A percentile compares a stretch with the other conserved stretches of the same genome.
These are phyloP conservation scores for Botrytis aclada DNA, from an alignment of 2,329 filamentous ascomycete species.

Conservation along the genomic window DNA sequence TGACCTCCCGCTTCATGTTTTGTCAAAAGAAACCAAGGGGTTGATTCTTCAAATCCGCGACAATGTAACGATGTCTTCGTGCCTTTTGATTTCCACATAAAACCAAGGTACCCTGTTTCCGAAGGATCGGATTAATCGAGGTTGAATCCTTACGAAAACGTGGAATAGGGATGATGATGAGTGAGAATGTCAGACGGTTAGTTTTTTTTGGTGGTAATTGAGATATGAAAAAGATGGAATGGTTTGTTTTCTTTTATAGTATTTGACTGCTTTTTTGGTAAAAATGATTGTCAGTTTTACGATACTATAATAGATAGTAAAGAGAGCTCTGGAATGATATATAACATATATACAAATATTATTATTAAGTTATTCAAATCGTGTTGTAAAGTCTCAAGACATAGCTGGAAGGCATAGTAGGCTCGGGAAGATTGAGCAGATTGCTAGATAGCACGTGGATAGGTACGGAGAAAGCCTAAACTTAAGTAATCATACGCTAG, in stretches of 20 bases:
- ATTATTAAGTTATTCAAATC: not conserved
- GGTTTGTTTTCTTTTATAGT: not conserved
- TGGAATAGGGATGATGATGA: conserved; percentile 16
- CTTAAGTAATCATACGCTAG: not conserved
- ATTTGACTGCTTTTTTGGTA: not conserved
- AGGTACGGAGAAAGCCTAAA: not conserved
- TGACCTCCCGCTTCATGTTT: not conserved
- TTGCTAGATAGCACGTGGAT: no score
- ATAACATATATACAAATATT: no score
- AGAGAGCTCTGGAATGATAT: not conserved
- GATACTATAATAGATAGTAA: not conserved
- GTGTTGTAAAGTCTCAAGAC: not conserved
- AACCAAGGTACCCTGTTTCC: not conserved
- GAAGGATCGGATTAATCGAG: conserved; percentile 12
- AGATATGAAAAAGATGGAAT: not conserved
- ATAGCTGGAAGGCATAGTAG: not conserved
- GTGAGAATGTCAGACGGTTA: conserved; percentile 16
- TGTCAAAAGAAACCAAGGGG: not conserved
- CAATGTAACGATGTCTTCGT: conserved; percentile 14
- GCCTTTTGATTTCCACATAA: conserved; percentile 17
- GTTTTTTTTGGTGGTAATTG: conserved; percentile 5
- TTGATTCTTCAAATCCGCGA: conserved; percentile 1
- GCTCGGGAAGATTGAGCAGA: not conserved
- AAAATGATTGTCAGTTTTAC: not conserved
- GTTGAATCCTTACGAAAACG: conserved; percentile 19